Evolutionary conservation across 2,329 filamentous ascomycete species (phyloP).

Genomic region (Tympanopsis confertula): DNA sequence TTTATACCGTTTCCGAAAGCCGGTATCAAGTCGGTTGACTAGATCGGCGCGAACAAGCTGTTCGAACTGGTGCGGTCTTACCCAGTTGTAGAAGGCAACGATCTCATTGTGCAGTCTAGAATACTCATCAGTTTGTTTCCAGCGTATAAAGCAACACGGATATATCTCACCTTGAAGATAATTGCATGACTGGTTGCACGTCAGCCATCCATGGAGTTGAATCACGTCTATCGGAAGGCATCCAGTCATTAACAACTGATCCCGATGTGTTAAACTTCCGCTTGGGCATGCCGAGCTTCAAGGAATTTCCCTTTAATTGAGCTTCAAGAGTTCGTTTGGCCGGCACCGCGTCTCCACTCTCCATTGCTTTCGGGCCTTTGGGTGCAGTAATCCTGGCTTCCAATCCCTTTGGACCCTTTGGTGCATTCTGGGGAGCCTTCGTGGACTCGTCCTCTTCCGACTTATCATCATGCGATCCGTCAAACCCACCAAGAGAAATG

Average conservation of each 20-base stretch:
- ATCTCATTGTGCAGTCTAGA: slow-evolving; percentile 81
- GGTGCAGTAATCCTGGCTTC: slow-evolving; percentile 21
- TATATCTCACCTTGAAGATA: slow-evolving; percentile 26
- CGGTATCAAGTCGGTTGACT: slow-evolving; percentile 52
- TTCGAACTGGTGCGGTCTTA: slow-evolving; percentile 68
- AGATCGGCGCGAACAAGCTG: slow-evolving; percentile 62
- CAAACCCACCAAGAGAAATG: slow-evolving; percentile 47
- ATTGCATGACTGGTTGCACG: slow-evolving; percentile 38
- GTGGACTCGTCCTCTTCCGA: slow-evolving; percentile 16
- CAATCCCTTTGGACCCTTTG: slow-evolving; percentile 1
- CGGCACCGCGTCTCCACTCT: slow-evolving; percentile 26
- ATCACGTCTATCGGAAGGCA: slow-evolving; percentile 24
- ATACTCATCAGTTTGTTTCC: slow-evolving; percentile 9
- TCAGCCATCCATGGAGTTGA: slow-evolving; percentile 50
- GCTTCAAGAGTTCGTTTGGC: slow-evolving; percentile 68
- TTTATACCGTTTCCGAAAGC: slow-evolving; percentile 43
- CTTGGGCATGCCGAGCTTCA: slow-evolving; percentile 37
- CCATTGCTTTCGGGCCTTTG: slow-evolving; percentile 14
- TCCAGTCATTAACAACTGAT: slow-evolving; percentile 39
- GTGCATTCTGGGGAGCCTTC: slow-evolving; percentile 3
- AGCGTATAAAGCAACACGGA: slow-evolving; percentile 3
- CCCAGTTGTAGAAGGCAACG: slow-evolving; percentile 75
- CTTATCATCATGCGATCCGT: slow-evolving; percentile 54
- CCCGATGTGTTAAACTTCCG: slow-evolving; percentile 37
- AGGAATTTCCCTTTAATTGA: slow-evolving; percentile 45